Base-by-base conservation (phyloP, 768 basidiomycete species). In the Amyloporia xantha region DNA sequence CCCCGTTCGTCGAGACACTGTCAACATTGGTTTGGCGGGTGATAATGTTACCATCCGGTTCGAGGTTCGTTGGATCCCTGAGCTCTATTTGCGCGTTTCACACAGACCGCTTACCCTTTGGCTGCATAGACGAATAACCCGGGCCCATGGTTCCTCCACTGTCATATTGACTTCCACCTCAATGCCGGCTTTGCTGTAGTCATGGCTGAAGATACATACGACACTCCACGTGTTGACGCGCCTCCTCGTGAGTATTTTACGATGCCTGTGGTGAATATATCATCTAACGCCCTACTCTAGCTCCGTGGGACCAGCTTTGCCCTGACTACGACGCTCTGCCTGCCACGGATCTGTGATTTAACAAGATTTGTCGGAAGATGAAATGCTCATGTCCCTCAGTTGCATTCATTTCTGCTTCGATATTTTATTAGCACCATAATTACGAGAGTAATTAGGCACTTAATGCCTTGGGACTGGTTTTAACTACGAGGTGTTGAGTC, bases 141-240 rank as follows among this genome's bases (percentile, higher is more conserved):
- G 0, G 94, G 94, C 10, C 81, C 78, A 6, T 92, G 90, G 86
- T 64, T 91, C 55, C 75, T 90, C 57, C 87, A 88, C 64, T 91
- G 81, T 62, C 86, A 88, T 62, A 84, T 86, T 53, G 85, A 89
- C 61, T 91, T 86, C 86, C 88, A 92, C 64, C 68, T 91, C 7
- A 61, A 71, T 12, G 56, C 59, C 1, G 73, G 73, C n/a, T 62
- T 73, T 12, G 71, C 71, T 2, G 50, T 74, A 15, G 68, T 73
- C 5, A 66, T 74, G 38, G 71, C 69, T 0, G 71, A 72, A 50
- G 68, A 67, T 25, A 52, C 61, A 1, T 40, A n/a, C 1, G 57
- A 57, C 48, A 49, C 60, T 1, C 23, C 45, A 5, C 26, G 33
- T 6, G 47, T 44, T 5, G 43, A 53, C 36, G 49, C 50, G 2